Percentiles rank a stretch among this genome's conserved stretches.
These are phyloP conservation scores for Colletotrichum somersetense DNA, from an alignment of 2,329 filamentous ascomycete genomes.

Conservation along the genomic window DNA sequence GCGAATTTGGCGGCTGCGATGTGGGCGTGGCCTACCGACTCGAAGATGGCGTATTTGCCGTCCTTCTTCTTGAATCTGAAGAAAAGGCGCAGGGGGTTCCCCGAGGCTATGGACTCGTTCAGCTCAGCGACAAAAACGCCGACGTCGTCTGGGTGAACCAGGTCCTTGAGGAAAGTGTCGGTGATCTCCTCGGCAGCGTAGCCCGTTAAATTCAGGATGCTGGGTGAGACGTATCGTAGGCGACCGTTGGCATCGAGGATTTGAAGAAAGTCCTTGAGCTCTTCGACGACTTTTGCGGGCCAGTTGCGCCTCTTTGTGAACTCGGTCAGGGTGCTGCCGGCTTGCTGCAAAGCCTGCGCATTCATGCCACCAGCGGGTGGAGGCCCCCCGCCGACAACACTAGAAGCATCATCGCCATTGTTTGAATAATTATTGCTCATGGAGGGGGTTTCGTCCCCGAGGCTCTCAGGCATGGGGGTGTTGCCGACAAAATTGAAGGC, in stretches of 20 bases:
- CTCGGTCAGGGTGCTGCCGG: slow-evolving; percentile 64
- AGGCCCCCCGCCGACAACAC: slow-evolving; percentile 58
- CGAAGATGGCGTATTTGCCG: slow-evolving; percentile 82
- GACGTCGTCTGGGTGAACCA: slow-evolving; percentile 88
- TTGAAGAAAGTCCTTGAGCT: slow-evolving; percentile 88
- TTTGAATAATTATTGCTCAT: slow-evolving; percentile 39
- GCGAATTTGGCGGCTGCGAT: slow-evolving; percentile 77
- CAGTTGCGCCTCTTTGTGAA: slow-evolving; percentile 78
- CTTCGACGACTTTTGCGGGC: slow-evolving; percentile 90
- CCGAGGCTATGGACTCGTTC: slow-evolving; percentile 87
- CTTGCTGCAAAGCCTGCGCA: slow-evolving; percentile 48
- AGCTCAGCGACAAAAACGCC: slow-evolving; percentile 87
- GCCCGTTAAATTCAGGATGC: slow-evolving; percentile 79
- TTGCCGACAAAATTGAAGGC: slow-evolving; percentile 46
- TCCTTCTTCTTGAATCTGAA: slow-evolving; percentile 85
- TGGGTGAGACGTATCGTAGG: slow-evolving; percentile 88
- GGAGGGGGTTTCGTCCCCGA: slow-evolving; percentile 32
- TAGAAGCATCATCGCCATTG: slow-evolving; percentile 33
- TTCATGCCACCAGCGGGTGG: slow-evolving; percentile 55
- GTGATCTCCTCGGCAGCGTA: slow-evolving; percentile 78
- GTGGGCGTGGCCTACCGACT: slow-evolving; percentile 93
- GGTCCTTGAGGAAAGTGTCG: slow-evolving; percentile 82
- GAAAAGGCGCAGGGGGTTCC: slow-evolving; percentile 85
- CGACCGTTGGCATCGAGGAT: slow-evolving; percentile 88
- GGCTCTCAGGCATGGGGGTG: slow-evolving; percentile 43